phyloP scores from a whole-genome alignment of 73 alveolate species.

The Vitrella brassicaformis region DNA sequence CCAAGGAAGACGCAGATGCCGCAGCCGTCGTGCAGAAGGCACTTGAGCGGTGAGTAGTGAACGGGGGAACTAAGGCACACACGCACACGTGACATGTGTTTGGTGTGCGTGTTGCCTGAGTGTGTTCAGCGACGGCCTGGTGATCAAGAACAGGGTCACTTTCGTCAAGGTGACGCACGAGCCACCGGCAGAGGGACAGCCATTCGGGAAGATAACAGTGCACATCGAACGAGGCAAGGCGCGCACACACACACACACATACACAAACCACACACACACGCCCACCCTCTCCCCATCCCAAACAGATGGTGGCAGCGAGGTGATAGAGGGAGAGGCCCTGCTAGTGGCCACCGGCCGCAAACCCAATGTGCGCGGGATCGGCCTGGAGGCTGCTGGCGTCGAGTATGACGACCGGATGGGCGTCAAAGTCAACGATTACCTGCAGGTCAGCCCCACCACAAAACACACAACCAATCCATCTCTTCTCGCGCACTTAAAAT shows the following conservation, averaged over 20 bases:
- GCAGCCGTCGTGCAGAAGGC: constrained; percentile 13
- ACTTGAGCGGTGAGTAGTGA: constrained; percentile 39
- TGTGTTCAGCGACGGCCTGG: no score
- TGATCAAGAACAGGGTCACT: neutral
- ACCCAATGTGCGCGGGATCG: constrained; percentile 6
- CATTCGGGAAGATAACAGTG: neutral
- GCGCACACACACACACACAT: no score
- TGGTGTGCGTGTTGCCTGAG: no score
- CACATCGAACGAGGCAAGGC: constrained; percentile 1
- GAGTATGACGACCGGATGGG: constrained; percentile 15
- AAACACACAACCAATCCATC: no score
- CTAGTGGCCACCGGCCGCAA: constrained; percentile 4
- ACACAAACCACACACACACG: no score
- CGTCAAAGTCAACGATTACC: constrained; percentile 23
- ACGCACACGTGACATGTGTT: no score
- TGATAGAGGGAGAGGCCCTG: no score
- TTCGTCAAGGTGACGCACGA: neutral
- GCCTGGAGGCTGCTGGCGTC: constrained; percentile 19
- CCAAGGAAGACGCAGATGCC: constrained; percentile 51
- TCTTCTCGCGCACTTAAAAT: no score
- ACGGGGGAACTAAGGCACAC: no score
- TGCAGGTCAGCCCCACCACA: no score
- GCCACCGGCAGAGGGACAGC: neutral
- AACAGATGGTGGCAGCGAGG: no score
- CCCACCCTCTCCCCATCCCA: no score